Percentiles rank a stretch among this genome's conserved stretches.
These are phyloP conservation scores for Ramalina peruviana DNA, from an alignment of 495 filamentous ascomycete genomes.

Conservation along the genomic window DNA sequence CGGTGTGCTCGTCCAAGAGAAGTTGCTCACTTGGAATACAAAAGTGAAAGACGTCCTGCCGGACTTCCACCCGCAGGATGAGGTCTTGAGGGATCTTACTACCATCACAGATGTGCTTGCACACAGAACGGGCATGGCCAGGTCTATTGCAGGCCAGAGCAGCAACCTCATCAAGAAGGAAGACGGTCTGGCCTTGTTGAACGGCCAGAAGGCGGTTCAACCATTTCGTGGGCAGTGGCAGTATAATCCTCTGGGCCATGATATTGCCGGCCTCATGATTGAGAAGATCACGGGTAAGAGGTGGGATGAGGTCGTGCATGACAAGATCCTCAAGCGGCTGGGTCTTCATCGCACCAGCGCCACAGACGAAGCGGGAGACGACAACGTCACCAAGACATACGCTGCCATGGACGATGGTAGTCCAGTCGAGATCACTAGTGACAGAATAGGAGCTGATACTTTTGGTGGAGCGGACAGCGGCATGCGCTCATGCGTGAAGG, in stretches of 20 bases:
- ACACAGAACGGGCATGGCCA: conserved; percentile 6
- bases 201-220: neutral
- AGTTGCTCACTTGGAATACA: conserved; percentile 6
- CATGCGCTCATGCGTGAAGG: conserved; percentile 6
- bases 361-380: conserved; percentile 8
- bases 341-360: conserved; percentile 13
- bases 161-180: neutral
- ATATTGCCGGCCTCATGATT: conserved; percentile 14
- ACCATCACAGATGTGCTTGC: conserved; percentile 10
- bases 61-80: neutral
- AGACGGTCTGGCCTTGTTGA: conserved; percentile 3
- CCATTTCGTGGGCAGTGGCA: conserved; percentile 8
- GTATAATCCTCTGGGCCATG: conserved; percentile 19
- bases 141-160: neutral
- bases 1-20: conserved; percentile 7
- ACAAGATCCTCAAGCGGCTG: conserved; percentile 7
- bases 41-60: conserved; percentile 5
- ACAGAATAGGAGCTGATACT: neutral
- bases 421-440: neutral
- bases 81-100: neutral
- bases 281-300: conserved; percentile 10
- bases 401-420: conserved; percentile 1
- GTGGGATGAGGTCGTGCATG: conserved; percentile 4
- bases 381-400: conserved; percentile 12
- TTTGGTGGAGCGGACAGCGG: conserved; percentile 6